These are phyloP conservation scores for Spergularia marina DNA, from an alignment of 148 eudicot genomes.

Conservation along the genomic window DNA sequence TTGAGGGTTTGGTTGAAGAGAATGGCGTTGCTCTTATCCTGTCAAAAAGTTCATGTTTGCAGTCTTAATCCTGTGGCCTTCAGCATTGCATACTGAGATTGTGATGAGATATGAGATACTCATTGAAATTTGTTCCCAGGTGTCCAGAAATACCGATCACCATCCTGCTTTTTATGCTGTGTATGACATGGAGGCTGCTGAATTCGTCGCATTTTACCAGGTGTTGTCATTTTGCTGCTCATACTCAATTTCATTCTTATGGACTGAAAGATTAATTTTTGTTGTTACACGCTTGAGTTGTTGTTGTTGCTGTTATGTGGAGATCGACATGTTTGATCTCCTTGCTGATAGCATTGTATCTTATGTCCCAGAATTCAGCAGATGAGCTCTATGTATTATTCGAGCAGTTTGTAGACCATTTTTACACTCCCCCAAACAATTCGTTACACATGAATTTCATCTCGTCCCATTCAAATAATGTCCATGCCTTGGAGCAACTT, in stretches of 20 bases:
- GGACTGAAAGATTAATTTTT: background rate
- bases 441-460: conserved; percentile 73
- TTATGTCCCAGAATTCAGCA: conserved; percentile 63
- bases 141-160: conserved; percentile 75
- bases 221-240: conserved; percentile 30
- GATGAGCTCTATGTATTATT: conserved; percentile 87
- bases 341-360: conserved; percentile 3
- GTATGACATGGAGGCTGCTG: conserved; percentile 94
- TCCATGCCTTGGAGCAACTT: conserved; percentile 81
- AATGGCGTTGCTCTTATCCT: background rate
- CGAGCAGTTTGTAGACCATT: conserved; percentile 82
- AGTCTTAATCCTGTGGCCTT: background rate
- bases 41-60: background rate
- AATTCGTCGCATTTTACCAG: conserved; percentile 91
- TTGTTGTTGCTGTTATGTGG: background rate
- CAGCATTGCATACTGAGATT: background rate
- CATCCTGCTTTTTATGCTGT: conserved; percentile 95
- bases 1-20: background rate
- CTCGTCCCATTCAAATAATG: conserved; percentile 83
- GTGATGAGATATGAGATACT: conserved; percentile 10
- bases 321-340: background rate
- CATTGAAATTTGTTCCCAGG: conserved; percentile 43
- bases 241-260: background rate
- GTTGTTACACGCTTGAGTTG: background rate
- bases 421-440: conserved; percentile 62